Base-by-base conservation (phyloP, 1,284 basidiomycete species). In the Ustilago vetiveriae region DNA sequence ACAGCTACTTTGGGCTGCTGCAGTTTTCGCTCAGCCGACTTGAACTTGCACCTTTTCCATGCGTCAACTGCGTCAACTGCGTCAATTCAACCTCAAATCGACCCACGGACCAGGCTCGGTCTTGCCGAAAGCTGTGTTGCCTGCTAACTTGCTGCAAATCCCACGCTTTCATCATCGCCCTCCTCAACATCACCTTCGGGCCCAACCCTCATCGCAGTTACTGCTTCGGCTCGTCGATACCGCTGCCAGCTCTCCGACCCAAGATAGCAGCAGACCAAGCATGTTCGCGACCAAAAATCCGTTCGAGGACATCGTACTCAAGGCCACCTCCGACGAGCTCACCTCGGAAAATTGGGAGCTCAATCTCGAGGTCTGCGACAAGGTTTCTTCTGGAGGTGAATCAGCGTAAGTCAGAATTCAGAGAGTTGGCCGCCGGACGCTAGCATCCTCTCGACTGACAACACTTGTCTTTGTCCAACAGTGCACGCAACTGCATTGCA, bases 341-440 rank as follows among this genome's bases (percentile, higher is more conserved):
- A 94, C 94, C 2, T 86, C 87, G 57, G 95, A 97, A 84, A 92
- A 97, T 83, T 98, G 95, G 95, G 93, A 94, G 82, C 85, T 94
- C 58, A 93, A 96, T 67, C 83, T 98, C 47, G 92, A 92, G 77
- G 84, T 98, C n/a, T 97, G 94, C 80, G 96, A 98, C 84, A 96
- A 96, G 84, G 92, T 98, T 5, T 86, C 87, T 11, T 92, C 93
- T 11, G 94, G 97, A 65, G 90, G 91, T 6, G 37, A 63, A n/a
- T 39, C 56, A n/a, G 69, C 67, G 72, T 68, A 49, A 75, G 71
- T 60, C n/a, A n/a, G n/a, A n/a, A n/a, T n/a, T n/a, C n/a, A n/a
- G n/a, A n/a, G n/a, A n/a, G n/a, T n/a, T n/a, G n/a, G n/a, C n/a
- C 36, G 3, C 3, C 17, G 16, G 14, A 33, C 21, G 2, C 6